phyloP scores from a whole-genome alignment of 345 rosid genomes.

The Euphorbia peplus region DNA sequence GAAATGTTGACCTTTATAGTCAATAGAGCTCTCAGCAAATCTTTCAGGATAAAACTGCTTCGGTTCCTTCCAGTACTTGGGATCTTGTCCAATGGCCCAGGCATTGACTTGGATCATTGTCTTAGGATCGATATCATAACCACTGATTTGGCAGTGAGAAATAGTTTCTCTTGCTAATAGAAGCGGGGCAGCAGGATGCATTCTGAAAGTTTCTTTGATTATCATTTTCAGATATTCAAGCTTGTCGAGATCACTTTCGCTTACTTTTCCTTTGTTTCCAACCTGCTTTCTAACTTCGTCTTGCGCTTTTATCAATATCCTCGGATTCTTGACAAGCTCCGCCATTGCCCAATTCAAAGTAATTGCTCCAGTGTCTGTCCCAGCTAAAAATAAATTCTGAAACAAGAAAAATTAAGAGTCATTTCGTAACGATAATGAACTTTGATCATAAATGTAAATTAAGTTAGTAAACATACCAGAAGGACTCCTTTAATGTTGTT shows the following conservation, averaged over 20 bases:
- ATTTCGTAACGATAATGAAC: no score
- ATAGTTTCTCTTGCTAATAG: slow-evolving; percentile 40
- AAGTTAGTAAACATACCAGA: slow-evolving; percentile 15
- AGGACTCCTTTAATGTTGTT: slow-evolving; percentile 28
- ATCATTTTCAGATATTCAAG: slow-evolving; percentile 35
- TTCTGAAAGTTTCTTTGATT: slow-evolving; percentile 49
- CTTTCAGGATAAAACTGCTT: slow-evolving; percentile 43
- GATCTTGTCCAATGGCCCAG: slow-evolving; percentile 50
- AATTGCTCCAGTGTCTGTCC: slow-evolving; percentile 48
- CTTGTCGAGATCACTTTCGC: slow-evolving; percentile 32
- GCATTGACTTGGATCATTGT: slow-evolving; percentile 39
- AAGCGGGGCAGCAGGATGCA: slow-evolving; percentile 52
- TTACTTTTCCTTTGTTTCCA: slow-evolving; percentile 36
- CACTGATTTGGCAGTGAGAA: slow-evolving; percentile 31
- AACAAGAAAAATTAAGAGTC: no score
- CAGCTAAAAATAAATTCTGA: slow-evolving; percentile 32
- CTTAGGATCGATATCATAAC: slow-evolving; percentile 37
- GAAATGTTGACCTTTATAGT: slow-evolving; percentile 43
- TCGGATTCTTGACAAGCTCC: slow-evolving; percentile 44
- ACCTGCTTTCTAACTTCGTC: slow-evolving; percentile 43
- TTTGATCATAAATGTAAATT: background rate
- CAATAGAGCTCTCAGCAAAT: slow-evolving; percentile 34
- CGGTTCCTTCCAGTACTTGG: slow-evolving; percentile 38
- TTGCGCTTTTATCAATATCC: slow-evolving; percentile 56
- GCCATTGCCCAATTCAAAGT: slow-evolving; percentile 60